Conservation (phyloP, 345 rosid species). For the Laguncularia racemosa region DNA sequence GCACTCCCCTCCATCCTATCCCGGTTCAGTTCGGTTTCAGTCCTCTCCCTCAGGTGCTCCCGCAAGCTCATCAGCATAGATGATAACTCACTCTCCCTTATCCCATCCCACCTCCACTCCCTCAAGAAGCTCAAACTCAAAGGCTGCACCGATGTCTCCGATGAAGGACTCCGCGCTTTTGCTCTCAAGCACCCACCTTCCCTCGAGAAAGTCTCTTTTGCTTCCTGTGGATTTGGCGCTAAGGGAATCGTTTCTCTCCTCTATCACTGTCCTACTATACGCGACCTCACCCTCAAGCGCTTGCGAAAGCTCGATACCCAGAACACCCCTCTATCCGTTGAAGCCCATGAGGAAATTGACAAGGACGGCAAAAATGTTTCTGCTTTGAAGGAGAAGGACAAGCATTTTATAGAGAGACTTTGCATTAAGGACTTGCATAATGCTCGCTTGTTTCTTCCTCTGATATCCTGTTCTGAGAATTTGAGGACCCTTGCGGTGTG, state of each 20-base stretch:
- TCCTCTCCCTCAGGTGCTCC: conserved; percentile 39
- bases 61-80: conserved; percentile 31
- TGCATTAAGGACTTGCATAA: conserved; percentile 41
- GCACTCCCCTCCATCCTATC: conserved; percentile 20
- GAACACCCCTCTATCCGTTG: conserved; percentile 18
- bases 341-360: conserved; percentile 2
- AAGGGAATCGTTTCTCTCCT: conserved; percentile 26
- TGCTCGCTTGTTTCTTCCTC: conserved; percentile 29
- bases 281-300: conserved; percentile 36
- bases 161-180: conserved; percentile 24
- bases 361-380: background rate
- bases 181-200: conserved; percentile 17
- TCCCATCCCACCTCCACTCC: conserved; percentile 16
- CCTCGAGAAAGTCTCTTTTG: conserved; percentile 25
- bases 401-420: conserved; percentile 9
- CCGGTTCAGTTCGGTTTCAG: conserved; percentile 30
- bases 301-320: conserved; percentile 34
- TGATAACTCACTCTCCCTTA: conserved; percentile 16
- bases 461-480: conserved; percentile 13
- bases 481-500: conserved; percentile 26
- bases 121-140: conserved; percentile 36
- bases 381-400: background rate
- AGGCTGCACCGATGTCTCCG: conserved; percentile 31
- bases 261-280: conserved; percentile 28
- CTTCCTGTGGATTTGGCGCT: conserved; percentile 30